Conservation (phyloP, 257 asterid genomes). For the Petrea volubilis region DNA sequence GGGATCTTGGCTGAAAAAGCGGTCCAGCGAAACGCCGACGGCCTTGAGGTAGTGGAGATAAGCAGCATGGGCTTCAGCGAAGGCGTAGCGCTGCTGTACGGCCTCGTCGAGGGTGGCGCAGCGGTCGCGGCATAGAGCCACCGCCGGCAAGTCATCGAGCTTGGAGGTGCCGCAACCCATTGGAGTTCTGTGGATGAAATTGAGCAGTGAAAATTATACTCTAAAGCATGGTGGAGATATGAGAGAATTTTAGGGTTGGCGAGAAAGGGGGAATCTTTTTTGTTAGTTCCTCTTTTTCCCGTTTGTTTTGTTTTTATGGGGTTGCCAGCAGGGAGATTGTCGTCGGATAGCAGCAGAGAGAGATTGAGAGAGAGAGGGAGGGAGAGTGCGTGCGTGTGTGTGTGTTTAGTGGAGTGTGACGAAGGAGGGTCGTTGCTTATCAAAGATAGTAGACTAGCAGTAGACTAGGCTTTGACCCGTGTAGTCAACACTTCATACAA, state of each 20-base stretch:
- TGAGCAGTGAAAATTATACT: not conserved
- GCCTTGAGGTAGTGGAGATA: conserved; percentile 52
- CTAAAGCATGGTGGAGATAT: conserved; percentile 25
- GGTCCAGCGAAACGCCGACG: conserved; percentile 50
- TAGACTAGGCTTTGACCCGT: conserved; percentile 20
- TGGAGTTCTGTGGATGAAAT: not conserved
- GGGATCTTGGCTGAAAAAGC: conserved; percentile 49
- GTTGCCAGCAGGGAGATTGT: conserved; percentile 36
- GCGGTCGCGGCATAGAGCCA: conserved; percentile 65
- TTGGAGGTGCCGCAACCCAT: conserved; percentile 68
- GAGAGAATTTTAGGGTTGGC: conserved; percentile 17
- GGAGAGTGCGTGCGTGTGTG: not conserved
- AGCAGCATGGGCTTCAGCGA: conserved; percentile 64
- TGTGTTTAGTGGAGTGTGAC: no score
- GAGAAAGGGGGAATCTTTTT: conserved; percentile 28
- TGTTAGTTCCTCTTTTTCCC: not conserved
- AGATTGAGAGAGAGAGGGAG: conserved; percentile 21
- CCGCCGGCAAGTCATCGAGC: conserved; percentile 72
- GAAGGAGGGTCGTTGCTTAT: not conserved
- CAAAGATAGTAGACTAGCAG: not conserved
- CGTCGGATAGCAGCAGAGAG: conserved; percentile 38
- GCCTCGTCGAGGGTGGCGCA: conserved; percentile 64
- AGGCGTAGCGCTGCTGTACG: conserved; percentile 51
- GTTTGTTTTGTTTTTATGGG: conserved; percentile 13
- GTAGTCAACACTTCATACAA: conserved; percentile 4